These are phyloP conservation scores for Trametes pubescens DNA, from an alignment of 1,284 basidiomycete species.

Conservation along the genomic window DNA sequence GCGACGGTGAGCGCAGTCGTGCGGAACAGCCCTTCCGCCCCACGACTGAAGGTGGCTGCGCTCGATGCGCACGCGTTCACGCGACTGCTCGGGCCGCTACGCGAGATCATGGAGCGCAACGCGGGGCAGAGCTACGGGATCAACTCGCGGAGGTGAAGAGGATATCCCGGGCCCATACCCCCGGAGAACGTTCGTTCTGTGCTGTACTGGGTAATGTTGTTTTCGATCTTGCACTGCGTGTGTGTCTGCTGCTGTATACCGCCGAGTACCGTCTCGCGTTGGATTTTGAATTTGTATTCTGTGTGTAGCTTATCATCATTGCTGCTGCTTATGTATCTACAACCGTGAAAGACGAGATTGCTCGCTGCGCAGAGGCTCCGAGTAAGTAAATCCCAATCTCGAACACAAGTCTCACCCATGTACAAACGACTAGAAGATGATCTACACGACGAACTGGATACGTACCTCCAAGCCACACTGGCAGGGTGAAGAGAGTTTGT, in stretches of 20 bases:
- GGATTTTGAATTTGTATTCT: slow-evolving; percentile 12
- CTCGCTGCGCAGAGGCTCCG: too few species aligned
- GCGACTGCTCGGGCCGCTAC: slow-evolving; percentile 88
- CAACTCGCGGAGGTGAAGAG: slow-evolving; percentile 17
- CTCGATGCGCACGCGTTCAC: slow-evolving; percentile 96
- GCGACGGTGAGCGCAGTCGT: slow-evolving; percentile 90
- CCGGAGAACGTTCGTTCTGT: slow-evolving; percentile 1
- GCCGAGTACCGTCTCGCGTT: neutral
- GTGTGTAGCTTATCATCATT: slow-evolving; percentile 33
- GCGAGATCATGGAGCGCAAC: slow-evolving; percentile 89
- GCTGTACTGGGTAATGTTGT: slow-evolving; percentile 12
- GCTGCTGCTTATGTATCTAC: slow-evolving; percentile 22
- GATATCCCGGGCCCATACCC: slow-evolving; percentile 16
- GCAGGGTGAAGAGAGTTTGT: too few species aligned
- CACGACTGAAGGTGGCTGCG: slow-evolving; percentile 91
- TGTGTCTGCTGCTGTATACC: slow-evolving; percentile 6
- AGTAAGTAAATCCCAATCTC: too few species aligned
- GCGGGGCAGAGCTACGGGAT: slow-evolving; percentile 64
- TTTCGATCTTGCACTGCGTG: slow-evolving; percentile 15
- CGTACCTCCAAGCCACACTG: too few species aligned
- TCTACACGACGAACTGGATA: too few species aligned
- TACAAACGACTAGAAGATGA: too few species aligned
- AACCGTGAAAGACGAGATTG: neutral
- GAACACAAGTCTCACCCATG: too few species aligned
- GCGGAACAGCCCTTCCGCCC: slow-evolving; percentile 55